A percentile compares a stretch with the other conserved stretches of the same genome.
Conservation (phyloP, 257 asterid genomes). For the Nicotiana knightiana region DNA sequence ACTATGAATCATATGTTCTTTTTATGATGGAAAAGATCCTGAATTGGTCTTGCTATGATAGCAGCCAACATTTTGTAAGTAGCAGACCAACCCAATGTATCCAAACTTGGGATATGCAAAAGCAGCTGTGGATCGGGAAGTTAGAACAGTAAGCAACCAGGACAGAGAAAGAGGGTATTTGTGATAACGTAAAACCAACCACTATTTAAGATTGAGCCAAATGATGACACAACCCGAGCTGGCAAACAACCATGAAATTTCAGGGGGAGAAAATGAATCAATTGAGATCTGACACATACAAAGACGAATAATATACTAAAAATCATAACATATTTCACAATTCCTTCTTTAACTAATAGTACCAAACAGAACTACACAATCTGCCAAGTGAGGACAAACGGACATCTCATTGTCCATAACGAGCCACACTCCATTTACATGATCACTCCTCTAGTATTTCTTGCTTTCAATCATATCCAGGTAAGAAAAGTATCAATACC, state of each 20-base stretch:
- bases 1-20: neutral
- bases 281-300: neutral
- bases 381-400: neutral
- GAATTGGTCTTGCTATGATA: neutral
- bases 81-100: neutral
- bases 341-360: neutral
- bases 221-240: neutral
- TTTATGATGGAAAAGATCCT: neutral
- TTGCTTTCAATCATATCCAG: neutral
- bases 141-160: too few species aligned
- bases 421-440: neutral
- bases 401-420: neutral
- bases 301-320: neutral
- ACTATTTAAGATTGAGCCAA: neutral
- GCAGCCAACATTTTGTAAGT: neutral
- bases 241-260: neutral
- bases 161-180: neutral
- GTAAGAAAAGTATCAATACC: neutral
- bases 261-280: neutral
- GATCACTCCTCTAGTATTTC: neutral
- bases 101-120: too few species aligned
- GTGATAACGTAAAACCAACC: neutral
- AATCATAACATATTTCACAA: neutral
- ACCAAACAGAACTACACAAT: neutral
- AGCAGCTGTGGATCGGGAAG: too few species aligned